phyloP scores from a whole-genome alignment of 495 filamentous ascomycete species.

The Aspergillus bertholletiae region DNA sequence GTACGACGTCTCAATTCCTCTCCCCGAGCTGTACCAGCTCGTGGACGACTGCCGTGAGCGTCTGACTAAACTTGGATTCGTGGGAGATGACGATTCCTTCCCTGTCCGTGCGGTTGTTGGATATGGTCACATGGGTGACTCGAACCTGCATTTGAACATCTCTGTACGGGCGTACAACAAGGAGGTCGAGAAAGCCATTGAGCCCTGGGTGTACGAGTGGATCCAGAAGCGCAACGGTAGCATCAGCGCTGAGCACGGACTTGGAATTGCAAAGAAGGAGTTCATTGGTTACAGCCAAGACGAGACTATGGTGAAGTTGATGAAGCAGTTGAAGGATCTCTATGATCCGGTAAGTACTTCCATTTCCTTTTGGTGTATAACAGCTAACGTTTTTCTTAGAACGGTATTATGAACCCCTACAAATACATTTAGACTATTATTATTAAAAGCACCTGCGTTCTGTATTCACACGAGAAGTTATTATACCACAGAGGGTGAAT shows the following conservation, averaged over 20 bases:
- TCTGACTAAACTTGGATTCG: slow-evolving; percentile 66
- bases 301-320: slow-evolving; percentile 77
- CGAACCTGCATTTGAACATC: slow-evolving; percentile 91
- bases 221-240: slow-evolving; percentile 80
- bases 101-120: slow-evolving; percentile 89
- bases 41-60: slow-evolving; percentile 78
- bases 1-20: slow-evolving; percentile 93
- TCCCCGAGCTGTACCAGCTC: slow-evolving; percentile 80
- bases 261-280: slow-evolving; percentile 91
- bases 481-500: neutral
- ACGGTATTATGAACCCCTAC: slow-evolving; percentile 93
- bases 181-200: slow-evolving; percentile 81
- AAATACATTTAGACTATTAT: slow-evolving; percentile 62
- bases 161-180: slow-evolving; percentile 77
- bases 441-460: neutral
- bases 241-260: slow-evolving; percentile 93
- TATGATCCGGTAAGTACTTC: slow-evolving; percentile 82
- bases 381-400: slow-evolving; percentile 46
- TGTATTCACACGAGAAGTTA: neutral
- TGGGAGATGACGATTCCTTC: slow-evolving; percentile 71
- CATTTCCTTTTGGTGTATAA: neutral
- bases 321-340: slow-evolving; percentile 87
- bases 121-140: slow-evolving; percentile 97
- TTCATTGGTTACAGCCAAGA: slow-evolving; percentile 91
- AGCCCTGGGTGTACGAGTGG: slow-evolving; percentile 98